Evolutionary conservation across 495 filamentous ascomycete genomes (phyloP), one percentile per base, ranked within the genome.

Genomic region (Daldinia caldariorum): DNA sequence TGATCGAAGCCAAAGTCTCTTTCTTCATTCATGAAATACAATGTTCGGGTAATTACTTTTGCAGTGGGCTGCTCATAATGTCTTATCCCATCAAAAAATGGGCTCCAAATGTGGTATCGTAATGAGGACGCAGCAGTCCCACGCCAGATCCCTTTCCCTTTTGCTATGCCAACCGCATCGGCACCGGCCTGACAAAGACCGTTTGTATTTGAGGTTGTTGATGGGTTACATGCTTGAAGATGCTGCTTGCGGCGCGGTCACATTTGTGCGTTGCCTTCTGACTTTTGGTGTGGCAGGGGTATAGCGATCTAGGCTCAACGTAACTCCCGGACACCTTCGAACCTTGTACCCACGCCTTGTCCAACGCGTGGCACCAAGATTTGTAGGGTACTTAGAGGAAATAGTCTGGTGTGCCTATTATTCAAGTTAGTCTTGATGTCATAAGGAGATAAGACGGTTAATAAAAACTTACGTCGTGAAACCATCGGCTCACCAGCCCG

Each of bases 401-500:
- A 84, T 98, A 98, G 78, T 98, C 94, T 29, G 94, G 94, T 71
- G 94, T 98, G 70, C 90, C 87, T 89, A 67, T 55, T n/a, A 37
- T 53, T 49, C 57, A 45, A 20, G 35, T 77, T 16, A 74, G 67
- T 45, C 66, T 56, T 57, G 60, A 62, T 49, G 74, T 71, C 68
- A 74, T 61, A 5, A 49, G 39, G 8, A 22, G 6, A 34, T 16
- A 16, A 39, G 41, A 57, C 41, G 54, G 34, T 16, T 39, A 22
- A 38, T 34, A 35, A 29, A 29, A 26, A 77, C 86, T 79, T 84
- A 89, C 93, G 89, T 82, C 96, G 90, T 70, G 95, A 97, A 73
- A 99, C 95, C 96, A 98, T 98, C 13, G 95, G 95, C 78, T 99
- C 95, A 63, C 95, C 95, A 63, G 95, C 94, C 79, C 95, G 87